Evolutionary conservation across 768 basidiomycete species (phyloP).

Genomic region (Pleurotus platypus): DNA sequence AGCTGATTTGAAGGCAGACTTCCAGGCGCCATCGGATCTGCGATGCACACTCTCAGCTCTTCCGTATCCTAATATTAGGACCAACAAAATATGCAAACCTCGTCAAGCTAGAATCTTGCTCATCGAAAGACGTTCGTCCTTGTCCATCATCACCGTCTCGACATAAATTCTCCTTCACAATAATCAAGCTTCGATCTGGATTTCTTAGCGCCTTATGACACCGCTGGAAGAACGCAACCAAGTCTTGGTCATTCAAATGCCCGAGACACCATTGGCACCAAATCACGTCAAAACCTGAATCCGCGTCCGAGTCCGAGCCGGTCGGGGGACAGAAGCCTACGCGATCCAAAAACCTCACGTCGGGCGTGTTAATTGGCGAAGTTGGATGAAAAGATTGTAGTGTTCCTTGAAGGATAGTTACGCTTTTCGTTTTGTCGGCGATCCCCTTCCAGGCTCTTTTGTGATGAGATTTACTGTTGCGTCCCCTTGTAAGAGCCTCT

Average conservation of each 20-base stretch:
- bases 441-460: slow-evolving; percentile 61
- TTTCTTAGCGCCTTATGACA: slow-evolving; percentile 58
- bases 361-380: slow-evolving; percentile 48
- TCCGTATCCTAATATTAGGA: not conserved
- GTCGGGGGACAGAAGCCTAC: slow-evolving; percentile 55
- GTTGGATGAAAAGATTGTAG: slow-evolving; percentile 81
- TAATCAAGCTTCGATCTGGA: slow-evolving; percentile 53
- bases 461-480: slow-evolving; percentile 25
- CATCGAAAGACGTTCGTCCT: slow-evolving; percentile 65
- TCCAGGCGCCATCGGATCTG: slow-evolving; percentile 86
- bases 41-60: not conserved
- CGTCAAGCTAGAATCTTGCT: slow-evolving; percentile 86
- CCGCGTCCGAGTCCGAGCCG: slow-evolving; percentile 39
- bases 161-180: slow-evolving; percentile 93
- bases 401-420: slow-evolving; percentile 75
- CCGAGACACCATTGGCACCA: slow-evolving; percentile 99
- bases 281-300: slow-evolving; percentile 80
- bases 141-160: slow-evolving; percentile 47
- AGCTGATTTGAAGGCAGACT: slow-evolving; percentile 66
- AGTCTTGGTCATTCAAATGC: slow-evolving; percentile 73
- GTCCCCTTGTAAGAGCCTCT: slow-evolving; percentile 53
- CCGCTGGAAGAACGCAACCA: slow-evolving; percentile 71
- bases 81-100: slow-evolving; percentile 43
- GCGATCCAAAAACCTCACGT: slow-evolving; percentile 52
- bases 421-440: slow-evolving; percentile 58